Conservation (phyloP, 768 basidiomycete genomes). For the Panus rudis region DNA sequence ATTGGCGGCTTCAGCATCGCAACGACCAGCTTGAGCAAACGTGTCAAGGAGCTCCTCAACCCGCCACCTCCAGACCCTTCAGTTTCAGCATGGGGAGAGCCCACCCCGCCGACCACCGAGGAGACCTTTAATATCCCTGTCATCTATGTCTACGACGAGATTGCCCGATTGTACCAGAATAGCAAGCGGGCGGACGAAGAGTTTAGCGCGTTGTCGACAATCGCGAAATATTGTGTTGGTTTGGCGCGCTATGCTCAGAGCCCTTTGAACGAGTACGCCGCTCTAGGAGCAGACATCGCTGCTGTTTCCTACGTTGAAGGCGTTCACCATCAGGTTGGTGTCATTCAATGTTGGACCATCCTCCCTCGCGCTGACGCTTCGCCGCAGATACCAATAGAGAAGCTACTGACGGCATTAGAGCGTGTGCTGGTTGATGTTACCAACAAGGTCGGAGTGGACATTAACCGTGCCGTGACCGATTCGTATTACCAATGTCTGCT, state of each 20-base stretch:
- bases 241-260: conserved; percentile 90
- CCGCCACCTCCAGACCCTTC: not conserved
- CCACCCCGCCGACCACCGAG: conserved; percentile 15
- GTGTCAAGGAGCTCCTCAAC: conserved; percentile 52
- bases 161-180: conserved; percentile 91
- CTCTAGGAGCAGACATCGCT: conserved; percentile 77
- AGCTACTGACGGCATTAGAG: conserved; percentile 74
- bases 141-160: conserved; percentile 82
- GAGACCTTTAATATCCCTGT: conserved; percentile 49
- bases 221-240: conserved; percentile 89
- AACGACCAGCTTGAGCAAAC: conserved; percentile 61
- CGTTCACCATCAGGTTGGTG: not conserved
- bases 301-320: conserved; percentile 77
- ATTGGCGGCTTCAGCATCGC: conserved; percentile 84
- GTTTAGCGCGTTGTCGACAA: conserved; percentile 67
- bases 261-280: conserved; percentile 90
- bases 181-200: conserved; percentile 81
- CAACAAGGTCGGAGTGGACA: conserved; percentile 91
- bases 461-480: conserved; percentile 88
- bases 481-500: conserved; percentile 83
- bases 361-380: not conserved
- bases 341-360: not conserved
- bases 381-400: conserved; percentile 77
- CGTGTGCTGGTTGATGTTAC: conserved; percentile 84
- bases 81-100: conserved; percentile 6